Conservation (phyloP, 495 filamentous ascomycete species). For the Aspergillus kassunensis region DNA sequence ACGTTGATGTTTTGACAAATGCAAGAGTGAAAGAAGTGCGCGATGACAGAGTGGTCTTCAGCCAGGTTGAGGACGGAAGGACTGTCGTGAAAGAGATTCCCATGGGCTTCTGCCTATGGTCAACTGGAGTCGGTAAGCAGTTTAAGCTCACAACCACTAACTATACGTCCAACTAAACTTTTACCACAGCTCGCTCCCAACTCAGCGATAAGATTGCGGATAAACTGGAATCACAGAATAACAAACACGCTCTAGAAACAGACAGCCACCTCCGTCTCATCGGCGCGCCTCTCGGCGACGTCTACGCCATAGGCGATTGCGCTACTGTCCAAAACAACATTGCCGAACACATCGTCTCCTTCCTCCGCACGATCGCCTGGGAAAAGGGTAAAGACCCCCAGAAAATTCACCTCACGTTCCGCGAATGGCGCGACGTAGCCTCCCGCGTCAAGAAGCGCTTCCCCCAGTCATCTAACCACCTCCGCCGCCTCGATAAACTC, state of each 20-base stretch:
- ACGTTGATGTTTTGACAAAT: slow-evolving; percentile 87
- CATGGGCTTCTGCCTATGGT: slow-evolving; percentile 97
- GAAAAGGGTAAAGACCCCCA: slow-evolving; percentile 87
- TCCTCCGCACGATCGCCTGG: slow-evolving; percentile 87
- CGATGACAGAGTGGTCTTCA: slow-evolving; percentile 79
- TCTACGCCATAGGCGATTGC: slow-evolving; percentile 98
- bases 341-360: slow-evolving; percentile 78
- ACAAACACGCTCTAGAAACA: slow-evolving; percentile 89
- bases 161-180: not conserved
- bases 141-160: too few species aligned
- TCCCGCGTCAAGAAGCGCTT: slow-evolving; percentile 79
- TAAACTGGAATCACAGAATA: slow-evolving; percentile 75
- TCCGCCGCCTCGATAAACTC: slow-evolving; percentile 81
- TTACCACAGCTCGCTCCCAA: slow-evolving; percentile 63
- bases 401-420: slow-evolving; percentile 74
- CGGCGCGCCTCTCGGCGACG: slow-evolving; percentile 87
- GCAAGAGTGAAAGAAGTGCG: slow-evolving; percentile 86
- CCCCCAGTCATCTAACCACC: slow-evolving; percentile 87
- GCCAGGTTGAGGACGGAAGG: slow-evolving; percentile 73
- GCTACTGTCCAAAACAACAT: slow-evolving; percentile 95
- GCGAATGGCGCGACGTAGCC: slow-evolving; percentile 83
- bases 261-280: slow-evolving; percentile 90
- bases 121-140: slow-evolving; percentile 74
- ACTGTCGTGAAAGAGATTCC: slow-evolving; percentile 85
- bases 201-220: slow-evolving; percentile 69